Evolutionary conservation across 1,139 yeast species (phyloP), one percentile per base, ranked within the genome.

Genomic region (Williopsis jadinii): DNA sequence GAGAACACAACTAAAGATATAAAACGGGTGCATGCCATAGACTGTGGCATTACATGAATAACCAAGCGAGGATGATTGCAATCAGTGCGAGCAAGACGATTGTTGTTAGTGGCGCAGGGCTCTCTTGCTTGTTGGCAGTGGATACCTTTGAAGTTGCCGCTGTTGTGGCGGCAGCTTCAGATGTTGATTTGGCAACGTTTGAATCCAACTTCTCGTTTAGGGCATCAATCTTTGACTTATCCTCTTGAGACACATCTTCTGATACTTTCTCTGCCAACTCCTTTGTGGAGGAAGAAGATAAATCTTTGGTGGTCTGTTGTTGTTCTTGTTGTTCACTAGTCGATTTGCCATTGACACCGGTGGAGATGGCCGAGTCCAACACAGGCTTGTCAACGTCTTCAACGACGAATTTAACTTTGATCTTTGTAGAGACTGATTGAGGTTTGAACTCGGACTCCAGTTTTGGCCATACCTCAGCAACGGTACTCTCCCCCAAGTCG

Each of bases 391-490:
- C 44, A 13, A 37, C 24, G 28, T 42, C 35, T 11, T 40, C 37
- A 12, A 54, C 60, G 41, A 71, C 62, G 62, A 81, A 86, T 55
- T 71, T 75, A 45, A 87, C 96, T 65, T 80, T 81, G 63, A 88
- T 81, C 67, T 86, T 87, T 63, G 80, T 81, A 48, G 84, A 82
- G 38, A 75, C 70, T 41, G 83, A 72, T 51, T 73, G 71, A 12
- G 71, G 67, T 58, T 80, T 80, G 58, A 74, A 73, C 58, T 71
- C 72, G 40, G 75, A 64, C 58, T 84, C 95, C 57, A 86, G 72
- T 41, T 73, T 68, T 31, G 81, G 58, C 96, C 96, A 88, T 55
- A 73, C 67, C 41, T 80, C 82, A 45, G 86, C 73, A 41, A 85
- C 86, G 14, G 62, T 56, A 32, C 75, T 66, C 41, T 79, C 81